Evolutionary conservation across 1,284 basidiomycete genomes (phyloP), one percentile per base, ranked within the genome.

Genomic region (Lentinula novae-zelandiae): DNA sequence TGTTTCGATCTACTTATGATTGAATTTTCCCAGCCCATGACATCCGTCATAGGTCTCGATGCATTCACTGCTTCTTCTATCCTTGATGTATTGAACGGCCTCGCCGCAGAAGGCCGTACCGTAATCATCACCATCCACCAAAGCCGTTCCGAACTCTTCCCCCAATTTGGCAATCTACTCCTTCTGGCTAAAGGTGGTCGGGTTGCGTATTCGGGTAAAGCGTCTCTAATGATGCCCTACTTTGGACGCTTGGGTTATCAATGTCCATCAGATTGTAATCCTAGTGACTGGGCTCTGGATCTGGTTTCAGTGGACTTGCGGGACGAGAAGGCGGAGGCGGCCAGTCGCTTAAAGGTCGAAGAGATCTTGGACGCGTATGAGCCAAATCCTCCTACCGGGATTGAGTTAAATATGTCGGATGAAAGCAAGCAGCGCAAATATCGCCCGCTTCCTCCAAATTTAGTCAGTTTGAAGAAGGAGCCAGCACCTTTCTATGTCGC

Each of bases 121-220:
- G 76, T 84, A 46, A 80, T 83, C 53, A 78, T 78, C 2, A 78
- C 81, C 0, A 75, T 83, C 15, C 82, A 83, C 65, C 82, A 84
- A 66, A 80, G 80, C 12, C 78, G 81, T 15, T 77, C 75, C 31
- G 80, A 82, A 57, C 81, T 84, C 42, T 78, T 69, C 61, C 70
- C 72, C 59, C 69, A 75, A 22, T 73, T 77, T 55, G 81, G 82
- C 63, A 77, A 81, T 59, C 70, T 81, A 44, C 71, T 79, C 1
- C 70, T 84, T 0, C 71, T 83, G 1, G 81, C 78, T 12, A 82
- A 81, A 63, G 80, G 80, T 10, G 80, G 81, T 2, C 66, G 54
- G 13, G 60, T 63, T 8, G 62, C 62, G 1, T 63, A 63, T 42
- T 61, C 64, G 6, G 64, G 64, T 6, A 59, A 39, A 33, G 60